A percentile compares a stretch with the other conserved stretches of the same genome.
Conservation (phyloP, 225 moss, liverwort and hornwort species). For the Polytrichum formosum region DNA sequence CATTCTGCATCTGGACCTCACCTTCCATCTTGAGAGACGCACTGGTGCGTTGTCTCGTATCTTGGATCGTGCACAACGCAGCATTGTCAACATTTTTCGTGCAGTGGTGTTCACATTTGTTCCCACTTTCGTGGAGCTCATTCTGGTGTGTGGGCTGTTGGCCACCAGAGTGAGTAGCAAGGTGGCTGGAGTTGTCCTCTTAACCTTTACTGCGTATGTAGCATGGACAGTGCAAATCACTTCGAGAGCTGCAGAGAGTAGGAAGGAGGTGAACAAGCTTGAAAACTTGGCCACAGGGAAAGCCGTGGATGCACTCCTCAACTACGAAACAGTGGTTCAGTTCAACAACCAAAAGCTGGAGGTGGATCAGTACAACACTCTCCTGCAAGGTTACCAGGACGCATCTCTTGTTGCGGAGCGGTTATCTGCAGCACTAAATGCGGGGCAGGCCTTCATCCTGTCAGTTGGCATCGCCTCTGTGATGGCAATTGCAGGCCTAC, state of each 20-base stretch:
- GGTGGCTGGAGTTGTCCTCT: constrained; percentile 71
- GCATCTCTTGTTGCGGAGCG: constrained; percentile 92
- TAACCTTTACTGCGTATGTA: constrained; percentile 82
- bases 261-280: constrained; percentile 96
- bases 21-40: constrained; percentile 87
- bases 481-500: constrained; percentile 83
- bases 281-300: constrained; percentile 93
- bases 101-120: constrained; percentile 94
- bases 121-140: constrained; percentile 85
- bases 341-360: constrained; percentile 95
- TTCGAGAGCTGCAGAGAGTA: constrained; percentile 79
- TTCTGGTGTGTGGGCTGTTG: constrained; percentile 74
- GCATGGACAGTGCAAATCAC: constrained; percentile 79
- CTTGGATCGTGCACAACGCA: constrained; percentile 95
- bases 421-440: constrained; percentile 95
- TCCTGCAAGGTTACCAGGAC: constrained; percentile 77
- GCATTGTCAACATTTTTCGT: constrained; percentile 91
- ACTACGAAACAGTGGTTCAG: constrained; percentile 97
- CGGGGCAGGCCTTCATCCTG: constrained; percentile 86
- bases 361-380: constrained; percentile 81
- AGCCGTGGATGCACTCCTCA: constrained; percentile 94
- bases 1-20: constrained; percentile 76
- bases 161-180: constrained; percentile 81
- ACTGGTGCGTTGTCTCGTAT: constrained; percentile 92
- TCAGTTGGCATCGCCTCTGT: constrained; percentile 82